Base-by-base conservation (phyloP, 345 rosid genomes). In the Boechera divaricarpa region DNA sequence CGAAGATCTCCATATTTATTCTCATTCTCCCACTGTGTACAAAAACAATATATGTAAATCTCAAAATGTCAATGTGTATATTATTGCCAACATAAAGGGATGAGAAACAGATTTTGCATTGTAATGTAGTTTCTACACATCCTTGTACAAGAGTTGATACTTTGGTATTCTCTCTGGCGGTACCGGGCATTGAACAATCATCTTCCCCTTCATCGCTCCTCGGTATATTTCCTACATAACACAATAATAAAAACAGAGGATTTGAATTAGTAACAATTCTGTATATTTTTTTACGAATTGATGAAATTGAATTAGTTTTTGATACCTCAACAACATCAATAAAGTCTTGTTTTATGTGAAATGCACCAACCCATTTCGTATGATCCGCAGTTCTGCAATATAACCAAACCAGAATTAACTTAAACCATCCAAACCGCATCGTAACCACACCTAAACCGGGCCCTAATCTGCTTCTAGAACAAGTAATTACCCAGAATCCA, bases 171-270 rank as follows among this genome's bases (percentile, higher is more conserved):
- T 81, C 79, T 91, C 97, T 0, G 85, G 86, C 1, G 98, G 99
- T 38, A 95, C 65, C 0, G 98, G 96, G 57, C 97, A 92, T 47
- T 66, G 74, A 61, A 89, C 96, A 12, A 92, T 95, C 79, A 89
- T 73, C 88, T 95, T 92, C 70, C 98, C 97, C 78, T 91, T 95
- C 99, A 95, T 91, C 18, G 98, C 99, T 61, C 96, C 98, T 83
- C 96, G 80, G 66, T 79, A 95, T 78, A 91, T 88, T 48, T 87
- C 92, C 98, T 94, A 84, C 4, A 70, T n/a, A 29, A 28, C 0
- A 21, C 24, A 21, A 21, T 21, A 47, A 10, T 5, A 11, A 8
- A 12, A 58, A 59, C 53, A 59, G 33, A 56, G 44, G 15, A 58
- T 44, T 42, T 3, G 1, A 26, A n/a, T 7, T 57, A 1, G 11